Evolutionary conservation across 2,329 filamentous ascomycete species (phyloP).

Genomic region (Camptophora hylomeconis): DNA sequence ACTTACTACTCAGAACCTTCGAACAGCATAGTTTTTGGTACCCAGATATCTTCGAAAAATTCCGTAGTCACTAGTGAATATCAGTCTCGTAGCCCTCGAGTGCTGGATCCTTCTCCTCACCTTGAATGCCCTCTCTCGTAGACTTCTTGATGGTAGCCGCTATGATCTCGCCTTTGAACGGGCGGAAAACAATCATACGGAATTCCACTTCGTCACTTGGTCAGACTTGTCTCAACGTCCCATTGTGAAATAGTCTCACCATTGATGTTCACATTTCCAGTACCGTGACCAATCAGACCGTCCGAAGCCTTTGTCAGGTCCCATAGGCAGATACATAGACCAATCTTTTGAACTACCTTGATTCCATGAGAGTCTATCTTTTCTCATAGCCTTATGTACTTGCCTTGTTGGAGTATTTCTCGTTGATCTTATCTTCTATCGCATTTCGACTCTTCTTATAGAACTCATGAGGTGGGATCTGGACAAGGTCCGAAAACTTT

Average conservation of each 20-base stretch:
- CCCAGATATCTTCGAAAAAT: conserved; percentile 87
- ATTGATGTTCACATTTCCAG: conserved; percentile 86
- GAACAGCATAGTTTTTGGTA: conserved; percentile 61
- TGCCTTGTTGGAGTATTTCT: conserved; percentile 90
- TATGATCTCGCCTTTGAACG: conserved; percentile 89
- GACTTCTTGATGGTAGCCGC: conserved; percentile 69
- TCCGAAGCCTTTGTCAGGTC: conserved; percentile 83
- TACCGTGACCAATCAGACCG: conserved; percentile 84
- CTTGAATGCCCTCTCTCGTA: conserved; percentile 57
- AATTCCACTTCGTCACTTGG: conserved; percentile 84
- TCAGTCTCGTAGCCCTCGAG: conserved; percentile 1
- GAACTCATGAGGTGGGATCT: conserved; percentile 83
- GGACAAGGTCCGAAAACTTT: conserved; percentile 85
- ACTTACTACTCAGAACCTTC: conserved; percentile 64
- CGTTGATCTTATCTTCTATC: conserved; percentile 93
- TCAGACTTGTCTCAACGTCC: too few relatives aligned
- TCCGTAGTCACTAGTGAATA: conserved; percentile 57
- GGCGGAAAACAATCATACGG: conserved; percentile 82
- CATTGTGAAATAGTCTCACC: conserved; percentile 48
- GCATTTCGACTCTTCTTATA: conserved; percentile 67
- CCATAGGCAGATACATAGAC: conserved; percentile 85
- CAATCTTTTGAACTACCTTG: conserved; percentile 80
- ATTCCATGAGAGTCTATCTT: conserved; percentile 1
- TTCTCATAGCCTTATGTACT: neutral
- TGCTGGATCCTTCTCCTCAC: conserved; percentile 35